Percentiles rank a stretch among this genome's conserved stretches.
phyloP scores from a whole-genome alignment of 2,329 filamentous ascomycete genomes.

The Cucurbitaria berberidis region DNA sequence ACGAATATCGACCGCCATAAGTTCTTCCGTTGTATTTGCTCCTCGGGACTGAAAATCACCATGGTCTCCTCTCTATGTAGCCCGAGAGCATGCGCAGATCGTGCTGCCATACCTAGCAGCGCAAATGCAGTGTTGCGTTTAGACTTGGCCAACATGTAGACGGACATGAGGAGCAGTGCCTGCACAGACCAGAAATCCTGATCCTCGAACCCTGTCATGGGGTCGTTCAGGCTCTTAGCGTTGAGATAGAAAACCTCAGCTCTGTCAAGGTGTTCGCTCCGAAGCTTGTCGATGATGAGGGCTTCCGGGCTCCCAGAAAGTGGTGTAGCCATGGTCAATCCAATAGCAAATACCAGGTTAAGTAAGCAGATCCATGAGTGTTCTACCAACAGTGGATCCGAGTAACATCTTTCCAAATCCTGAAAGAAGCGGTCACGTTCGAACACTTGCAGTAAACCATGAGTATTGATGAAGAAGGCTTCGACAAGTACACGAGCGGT shows the following conservation, averaged over 20 bases:
- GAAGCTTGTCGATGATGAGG: constrained; percentile 59
- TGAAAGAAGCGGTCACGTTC: constrained; percentile 59
- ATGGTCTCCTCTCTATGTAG: constrained; percentile 67
- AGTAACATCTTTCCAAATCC: constrained; percentile 61
- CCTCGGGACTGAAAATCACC: constrained; percentile 57
- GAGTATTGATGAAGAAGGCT: constrained; percentile 69
- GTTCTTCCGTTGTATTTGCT: constrained; percentile 60
- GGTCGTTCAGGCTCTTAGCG: constrained; percentile 61
- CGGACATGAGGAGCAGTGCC: constrained; percentile 66
- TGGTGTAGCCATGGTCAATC: constrained; percentile 64
- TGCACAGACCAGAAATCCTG: constrained; percentile 70
- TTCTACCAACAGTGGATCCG: constrained; percentile 58
- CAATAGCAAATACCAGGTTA: constrained; percentile 68
- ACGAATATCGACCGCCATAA: constrained; percentile 70
- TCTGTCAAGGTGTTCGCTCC: constrained; percentile 56
- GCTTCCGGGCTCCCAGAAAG: constrained; percentile 58
- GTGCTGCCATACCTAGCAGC: constrained; percentile 67
- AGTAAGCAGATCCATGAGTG: constrained; percentile 64
- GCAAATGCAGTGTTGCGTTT: constrained; percentile 68
- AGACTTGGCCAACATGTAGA: constrained; percentile 68
- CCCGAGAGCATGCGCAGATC: constrained; percentile 67
- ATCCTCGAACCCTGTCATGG: constrained; percentile 62
- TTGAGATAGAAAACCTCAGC: constrained; percentile 69
- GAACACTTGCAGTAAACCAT: constrained; percentile 67
- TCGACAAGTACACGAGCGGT: constrained; percentile 62